Evolutionary conservation across 2,329 filamentous ascomycete species (phyloP), one percentile per base, ranked within the genome.

Genomic region (Cladosporium austrohemisphaericum): DNA sequence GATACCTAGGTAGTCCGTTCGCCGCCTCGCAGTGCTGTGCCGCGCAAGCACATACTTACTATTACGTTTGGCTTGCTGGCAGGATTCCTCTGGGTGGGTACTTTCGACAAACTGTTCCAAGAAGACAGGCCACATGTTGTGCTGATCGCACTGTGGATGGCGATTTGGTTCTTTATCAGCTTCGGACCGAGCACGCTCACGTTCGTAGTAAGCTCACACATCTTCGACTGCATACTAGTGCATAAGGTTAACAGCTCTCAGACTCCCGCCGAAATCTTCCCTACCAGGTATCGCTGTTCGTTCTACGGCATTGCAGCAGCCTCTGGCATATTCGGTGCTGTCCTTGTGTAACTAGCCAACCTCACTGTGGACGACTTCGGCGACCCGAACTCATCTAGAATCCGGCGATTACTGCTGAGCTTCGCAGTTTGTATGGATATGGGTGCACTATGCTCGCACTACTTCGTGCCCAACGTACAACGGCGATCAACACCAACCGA

Each of bases 291-390:
- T 56, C 71, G 77, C 13, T 76, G 70, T 41, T 76, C 74, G 1
- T 76, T 73, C 52, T 75, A 80, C 57, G 77, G 76, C 20, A 71
- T 80, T 52, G 70, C 72, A 28, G 77, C 77, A n/a, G 77, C 70
- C 1, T 61, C 68, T 1, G 77, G 77, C 3, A 80, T 79, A 58
- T 61, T 79, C 1, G 76, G 77, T 13, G 75, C 76, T 0, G 68
- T 72, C 50, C 56, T 73, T 2, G 70, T 69, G 5, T 68, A 73
- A 49, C 57, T 70, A 25, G 65, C 71, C 41, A 59, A 73, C 28
- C 22, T 46, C 19, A 29, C n/a, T 10, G 26, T 18, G 8, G 14
- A 23, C 6, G 18, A 29, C 8, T 20, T 33, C 13, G 32, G 31
- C 9, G 29, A 45, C 6, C 26, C 23, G 14, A 29, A 40, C 4